phyloP scores from a whole-genome alignment of 2,329 filamentous ascomycete genomes.

The Hypoxylon sp. region DNA sequence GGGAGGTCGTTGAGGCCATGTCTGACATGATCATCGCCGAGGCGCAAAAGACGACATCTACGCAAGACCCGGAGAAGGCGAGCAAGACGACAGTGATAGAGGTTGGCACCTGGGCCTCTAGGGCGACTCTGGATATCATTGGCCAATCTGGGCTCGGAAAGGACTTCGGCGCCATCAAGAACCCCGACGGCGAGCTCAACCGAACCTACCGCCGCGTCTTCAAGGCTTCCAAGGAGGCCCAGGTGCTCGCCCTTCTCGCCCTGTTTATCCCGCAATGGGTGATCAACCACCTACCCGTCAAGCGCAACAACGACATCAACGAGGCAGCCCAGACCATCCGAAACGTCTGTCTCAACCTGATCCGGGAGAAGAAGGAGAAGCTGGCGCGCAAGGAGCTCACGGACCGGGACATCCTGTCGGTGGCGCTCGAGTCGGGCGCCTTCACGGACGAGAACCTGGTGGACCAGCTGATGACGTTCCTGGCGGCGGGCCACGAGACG shows the following conservation, averaged over 20 bases:
- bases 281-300: conserved; percentile 69
- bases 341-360: conserved; percentile 70
- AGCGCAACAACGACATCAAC: conserved; percentile 71
- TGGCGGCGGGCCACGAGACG: conserved; percentile 56
- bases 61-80: conserved; percentile 43
- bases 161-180: conserved; percentile 71
- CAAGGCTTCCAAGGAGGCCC: conserved; percentile 58
- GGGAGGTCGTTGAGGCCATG: conserved; percentile 72
- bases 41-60: conserved; percentile 30
- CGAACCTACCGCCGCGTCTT: conserved; percentile 65
- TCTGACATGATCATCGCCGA: conserved; percentile 56
- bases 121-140: conserved; percentile 78
- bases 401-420: conserved; percentile 50
- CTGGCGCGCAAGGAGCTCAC: conserved; percentile 54
- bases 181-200: conserved; percentile 67
- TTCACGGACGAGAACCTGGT: conserved; percentile 52
- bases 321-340: conserved; percentile 67
- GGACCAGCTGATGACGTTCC: conserved; percentile 54
- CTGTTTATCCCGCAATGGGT: conserved; percentile 71
- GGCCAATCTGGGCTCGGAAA: conserved; percentile 74
- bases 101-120: conserved; percentile 68
- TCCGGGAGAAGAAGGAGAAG: conserved; percentile 71
- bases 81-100: conserved; percentile 58
- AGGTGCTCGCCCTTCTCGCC: conserved; percentile 64
- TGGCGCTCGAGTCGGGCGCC: conserved; percentile 47